Base-by-base conservation (phyloP, 441 rosid genomes). In the Aleurites moluccanus region DNA sequence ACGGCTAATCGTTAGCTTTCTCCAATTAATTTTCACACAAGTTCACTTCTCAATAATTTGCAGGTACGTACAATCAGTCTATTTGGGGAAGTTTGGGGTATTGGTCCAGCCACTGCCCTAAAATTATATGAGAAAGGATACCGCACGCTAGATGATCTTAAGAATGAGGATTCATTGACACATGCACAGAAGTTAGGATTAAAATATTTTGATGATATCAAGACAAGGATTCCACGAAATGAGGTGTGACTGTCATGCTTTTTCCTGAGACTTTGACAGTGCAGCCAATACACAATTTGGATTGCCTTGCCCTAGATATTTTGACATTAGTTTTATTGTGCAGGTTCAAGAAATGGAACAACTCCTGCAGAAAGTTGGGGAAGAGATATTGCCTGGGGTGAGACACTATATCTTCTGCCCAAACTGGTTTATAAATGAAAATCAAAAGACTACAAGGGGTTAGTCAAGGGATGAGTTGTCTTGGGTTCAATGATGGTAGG, bases 21-120 rank as follows among this genome's bases (percentile, higher is more conserved):
- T 47, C 53, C 30, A 3, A 42, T 55, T 45, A 47, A 63, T 69
- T 55, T 15, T 28, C 33, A 55, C 49, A 3, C 63, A 57, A 23
- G 23, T 78, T 6, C 44, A 33, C 25, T n/a, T 76, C 27, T 74
- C 69, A 25, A 78, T 18, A 72, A 67, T 72, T 69, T 77, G 64
- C 83, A 95, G 99, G 99, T 95, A 60, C 87, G 86, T 64, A 83
- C 98, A 16, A 88, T 95, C 70, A 89, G 80, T 77, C 79, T 91
- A 67, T 91, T 95, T 82, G 99, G 97, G 69, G 98, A 95, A 84
- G 92, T 95, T 69, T 91, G 99, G 99, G 99, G 99, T 67, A 83
- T 91, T 72, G 99, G 99, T 80, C 98, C 98, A 35, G 91, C 98
- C 70, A 95, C 98, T 73, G 97, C 98, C 60, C 86, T 88, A 73